Conservation (phyloP, 2,329 filamentous ascomycete genomes). For the Talaromyces sp. region DNA sequence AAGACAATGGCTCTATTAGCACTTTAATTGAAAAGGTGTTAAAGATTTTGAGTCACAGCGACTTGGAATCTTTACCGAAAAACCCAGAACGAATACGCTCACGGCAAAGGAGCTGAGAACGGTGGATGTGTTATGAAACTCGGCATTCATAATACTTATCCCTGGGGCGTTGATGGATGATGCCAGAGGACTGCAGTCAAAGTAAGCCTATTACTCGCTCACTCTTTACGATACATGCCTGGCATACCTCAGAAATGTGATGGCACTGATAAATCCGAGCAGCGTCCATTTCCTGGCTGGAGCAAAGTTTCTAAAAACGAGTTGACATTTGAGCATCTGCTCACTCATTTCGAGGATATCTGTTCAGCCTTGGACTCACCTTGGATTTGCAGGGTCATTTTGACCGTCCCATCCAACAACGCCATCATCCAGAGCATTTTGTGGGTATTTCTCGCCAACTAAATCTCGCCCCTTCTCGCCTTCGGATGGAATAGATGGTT, state of each 20-base stretch:
- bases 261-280: neutral
- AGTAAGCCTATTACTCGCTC: neutral
- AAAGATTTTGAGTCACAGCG: neutral
- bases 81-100: slow-evolving; percentile 5
- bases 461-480: neutral
- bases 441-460: slow-evolving; percentile 1
- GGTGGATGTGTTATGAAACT: slow-evolving; percentile 1
- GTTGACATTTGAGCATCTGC: neutral
- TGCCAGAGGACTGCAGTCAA: neutral
- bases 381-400: slow-evolving; percentile 1
- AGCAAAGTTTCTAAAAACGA: slow-evolving; percentile 1
- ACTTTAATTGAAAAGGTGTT: neutral
- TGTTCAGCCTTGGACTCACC: neutral
- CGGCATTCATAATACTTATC: neutral
- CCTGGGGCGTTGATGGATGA: slow-evolving; percentile 3
- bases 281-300: neutral
- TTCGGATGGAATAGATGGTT: neutral
- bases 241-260: slow-evolving; percentile 8
- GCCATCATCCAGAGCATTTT: neutral
- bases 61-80: neutral
- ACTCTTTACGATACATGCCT: neutral
- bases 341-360: neutral
- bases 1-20: neutral
- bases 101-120: neutral
- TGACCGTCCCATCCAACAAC: slow-evolving; percentile 5